Base-by-base conservation (phyloP, 768 basidiomycete species). In the Podaxis mareebaensis region DNA sequence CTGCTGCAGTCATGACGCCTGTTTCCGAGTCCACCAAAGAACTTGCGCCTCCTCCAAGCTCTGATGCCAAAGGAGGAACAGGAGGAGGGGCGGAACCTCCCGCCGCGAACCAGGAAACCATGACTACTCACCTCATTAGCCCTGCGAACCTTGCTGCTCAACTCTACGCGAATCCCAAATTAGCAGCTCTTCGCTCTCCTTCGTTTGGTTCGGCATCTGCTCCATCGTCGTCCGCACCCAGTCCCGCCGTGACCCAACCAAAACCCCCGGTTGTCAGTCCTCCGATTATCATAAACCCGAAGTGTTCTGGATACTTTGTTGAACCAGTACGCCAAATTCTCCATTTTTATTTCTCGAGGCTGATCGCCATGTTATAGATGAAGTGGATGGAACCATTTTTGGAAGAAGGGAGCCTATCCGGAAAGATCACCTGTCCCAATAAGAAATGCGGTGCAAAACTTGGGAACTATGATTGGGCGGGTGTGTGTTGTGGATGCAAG, bases 381-480 rank as follows among this genome's bases (percentile, higher is more conserved):
- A 90, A 88, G 70, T 99, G 96, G 97, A 99, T 99, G 96, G 88
- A 94, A 55, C 82, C 88, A 4, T 84, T 90, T 68, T 77, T 98
- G 8, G 81, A 86, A 39, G 74, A 78, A n/a, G 96, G 95, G 0
- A 82, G 87, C 49, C 77, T 96, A 40, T 84, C 88, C 0, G 97
- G 97, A 17, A 97, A 95, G 81, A 92, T 99, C 67, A 64, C 84
- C 0, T 99, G 97, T 69, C 97, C 97, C 3, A 96, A 96, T 74
- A 83, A 88, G 69, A 95, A 92, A 70, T 99, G 97, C 69, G 83
- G 83, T 2, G 88, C 85, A 26, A 99, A 99, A 77, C 81, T 99
- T 17, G 97, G 97, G 2, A 97, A 93, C 73, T 99, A 89, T 68
- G 95, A 97, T 72, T 99, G 97, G 97, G 94, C 95, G 4, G 96